A percentile compares a stretch with the other conserved stretches of the same genome.
phyloP scores from a whole-genome alignment of 352 stramenopile species.

The Globisporangium parvum region DNA sequence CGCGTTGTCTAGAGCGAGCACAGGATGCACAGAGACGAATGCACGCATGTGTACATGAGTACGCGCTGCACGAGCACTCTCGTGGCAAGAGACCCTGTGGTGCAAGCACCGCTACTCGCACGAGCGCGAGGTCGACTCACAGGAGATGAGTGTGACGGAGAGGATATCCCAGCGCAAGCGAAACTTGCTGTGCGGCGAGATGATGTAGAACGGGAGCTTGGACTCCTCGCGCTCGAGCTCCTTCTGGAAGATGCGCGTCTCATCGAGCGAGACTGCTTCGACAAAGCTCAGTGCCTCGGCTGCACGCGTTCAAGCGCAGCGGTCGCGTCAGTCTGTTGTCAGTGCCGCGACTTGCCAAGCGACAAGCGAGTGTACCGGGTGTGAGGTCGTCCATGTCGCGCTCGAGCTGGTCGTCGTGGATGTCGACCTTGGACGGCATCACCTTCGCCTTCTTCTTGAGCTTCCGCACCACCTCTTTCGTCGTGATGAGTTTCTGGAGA shows the following conservation, averaged over 20 bases:
- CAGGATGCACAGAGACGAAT: not conserved
- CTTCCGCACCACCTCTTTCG: slow-evolving; percentile 48
- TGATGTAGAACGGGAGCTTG: slow-evolving; percentile 69
- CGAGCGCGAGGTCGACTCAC: slow-evolving; percentile 23
- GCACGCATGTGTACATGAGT: not conserved
- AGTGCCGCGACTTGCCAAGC: not conserved
- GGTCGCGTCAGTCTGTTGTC: not conserved
- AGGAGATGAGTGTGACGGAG: slow-evolving; percentile 65
- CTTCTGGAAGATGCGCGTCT: slow-evolving; percentile 86
- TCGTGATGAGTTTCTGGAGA: slow-evolving; percentile 54
- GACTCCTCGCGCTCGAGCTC: slow-evolving; percentile 79
- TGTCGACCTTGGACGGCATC: slow-evolving; percentile 27
- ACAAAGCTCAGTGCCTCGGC: slow-evolving; percentile 76
- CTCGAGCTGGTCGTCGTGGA: slow-evolving; percentile 30
- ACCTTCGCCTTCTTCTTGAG: slow-evolving; percentile 54
- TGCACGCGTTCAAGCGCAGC: slow-evolving; percentile 8
- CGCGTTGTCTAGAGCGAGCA: slow-evolving; percentile 48
- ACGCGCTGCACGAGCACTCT: too few species aligned
- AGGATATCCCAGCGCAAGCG: slow-evolving; percentile 71
- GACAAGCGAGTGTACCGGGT: slow-evolving; percentile 26
- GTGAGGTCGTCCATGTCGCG: slow-evolving; percentile 77
- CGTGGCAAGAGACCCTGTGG: not conserved
- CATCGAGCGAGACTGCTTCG: slow-evolving; percentile 65
- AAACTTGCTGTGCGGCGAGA: slow-evolving; percentile 73
- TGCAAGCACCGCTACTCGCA: not conserved